Percentiles rank a stretch among this genome's conserved stretches.
These are phyloP conservation scores for Ceratocystis diversiconidia DNA, from an alignment of 2,329 filamentous ascomycete species.

Conservation along the genomic window DNA sequence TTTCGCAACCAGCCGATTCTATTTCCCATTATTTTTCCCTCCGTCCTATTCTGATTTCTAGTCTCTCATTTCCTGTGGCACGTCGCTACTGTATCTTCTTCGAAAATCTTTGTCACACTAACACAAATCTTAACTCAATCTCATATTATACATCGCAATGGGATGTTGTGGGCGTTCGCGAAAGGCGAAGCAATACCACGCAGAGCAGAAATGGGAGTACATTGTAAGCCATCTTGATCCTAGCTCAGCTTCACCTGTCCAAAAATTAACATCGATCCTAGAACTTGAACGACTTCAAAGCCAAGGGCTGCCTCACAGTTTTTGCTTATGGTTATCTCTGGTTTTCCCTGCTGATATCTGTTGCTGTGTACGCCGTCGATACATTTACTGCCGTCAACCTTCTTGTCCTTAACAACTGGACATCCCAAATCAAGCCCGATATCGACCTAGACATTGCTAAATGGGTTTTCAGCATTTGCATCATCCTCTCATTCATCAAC, in stretches of 20 bases:
- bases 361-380: conserved; percentile 79
- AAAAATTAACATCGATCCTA: conserved; percentile 21
- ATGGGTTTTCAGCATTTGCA: conserved; percentile 90
- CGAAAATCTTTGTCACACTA: background rate
- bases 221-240: conserved; percentile 45
- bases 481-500: conserved; percentile 78
- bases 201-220: conserved; percentile 90
- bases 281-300: conserved; percentile 62
- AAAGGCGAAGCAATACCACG: conserved; percentile 50
- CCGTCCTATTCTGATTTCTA: background rate
- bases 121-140: background rate
- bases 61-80: background rate
- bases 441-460: conserved; percentile 68
- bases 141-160: conserved; percentile 33
- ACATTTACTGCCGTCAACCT: conserved; percentile 88
- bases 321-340: conserved; percentile 78
- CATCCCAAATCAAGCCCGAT: conserved; percentile 63
- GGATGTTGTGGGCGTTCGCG: conserved; percentile 47
- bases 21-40: background rate
- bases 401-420: conserved; percentile 79
- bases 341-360: conserved; percentile 61
- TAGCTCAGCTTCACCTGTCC: background rate
- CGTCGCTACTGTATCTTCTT: background rate
- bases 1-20: no score
- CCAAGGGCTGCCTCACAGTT: conserved; percentile 58